Base-by-base conservation (phyloP, 78 protist species). In the Planoprotostelium fungivorum region DNA sequence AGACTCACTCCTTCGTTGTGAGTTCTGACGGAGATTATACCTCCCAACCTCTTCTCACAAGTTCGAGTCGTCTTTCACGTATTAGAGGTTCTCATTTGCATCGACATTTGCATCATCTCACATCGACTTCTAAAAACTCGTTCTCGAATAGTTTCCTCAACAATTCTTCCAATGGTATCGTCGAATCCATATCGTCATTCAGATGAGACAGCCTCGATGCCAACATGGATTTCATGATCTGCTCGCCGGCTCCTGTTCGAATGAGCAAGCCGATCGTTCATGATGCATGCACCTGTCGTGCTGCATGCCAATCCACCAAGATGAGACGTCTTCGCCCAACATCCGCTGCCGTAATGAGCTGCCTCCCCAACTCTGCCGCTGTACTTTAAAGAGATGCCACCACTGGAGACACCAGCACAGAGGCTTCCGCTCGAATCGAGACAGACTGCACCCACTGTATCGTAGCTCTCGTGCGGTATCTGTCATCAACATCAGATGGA, bases 341-440 rank as follows among this genome's bases (percentile, higher is more conserved):
- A 92, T 1, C 94, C 94, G 29, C 91, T 87, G 0, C 92, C 93
- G 85, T 87, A 94, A 0, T 88, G 35, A 16, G 94, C 94, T 35
- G 94, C 96, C 36, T 94, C 95, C 0, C 96, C 96, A 34, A 94
- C 93, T 94, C 96, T 91, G 35, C 96, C 96, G 83, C n/a, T 9
- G 73, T 89, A 92, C 63, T 91, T 92, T 34, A 94, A 34, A 35
- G 94, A 89, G 35, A 92, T 91, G 31, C 96, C 96, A 29, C 96
- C 96, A 94, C 96, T 94, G 9, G 95, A 92, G 28, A 94, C 96
- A 38, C 96, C 96, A 90, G 95, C 36, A 36, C 91, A 36, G 16
- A 91, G 63, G 73, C 38, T 10, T 16, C 96, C 96, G 84, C 73
- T 86, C 83, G 88, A 83, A 89, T 94, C 96, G 25, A 94, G 90